Base-by-base conservation (phyloP, 768 basidiomycete genomes). In the Lentinula boryana region DNA sequence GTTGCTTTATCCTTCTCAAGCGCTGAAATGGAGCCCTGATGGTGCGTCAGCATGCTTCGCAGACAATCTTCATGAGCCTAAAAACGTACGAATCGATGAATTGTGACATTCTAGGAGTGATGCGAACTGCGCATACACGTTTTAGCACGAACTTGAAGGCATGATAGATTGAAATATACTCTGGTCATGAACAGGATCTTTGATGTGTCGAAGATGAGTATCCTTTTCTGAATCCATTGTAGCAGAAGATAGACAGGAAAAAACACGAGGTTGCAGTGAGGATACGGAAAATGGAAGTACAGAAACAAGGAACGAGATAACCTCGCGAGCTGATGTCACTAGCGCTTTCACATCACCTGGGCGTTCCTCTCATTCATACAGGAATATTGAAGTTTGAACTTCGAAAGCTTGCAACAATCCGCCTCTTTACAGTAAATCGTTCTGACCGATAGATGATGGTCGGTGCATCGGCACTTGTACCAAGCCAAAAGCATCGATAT, bases 1-100 rank as follows among this genome's bases (percentile, higher is more conserved):
- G 83, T 67, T 94, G 92, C 63, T 93, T 92, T 66, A 94, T 81
- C 59, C 80, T 72, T 35, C 91, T 79, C 49, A 94, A 76, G 2
- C 92, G 80, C 66, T 94, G 92, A 66, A 93, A 93, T 52, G 51
- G 15, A 13, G 44, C 32, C 9, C 57, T 43, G 7, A 13, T 27
- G 8, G 27, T 38, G 7, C 88, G 15, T 15, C 40, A 27, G 12
- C 10, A 5, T 8, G 0, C 15, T 7, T 38, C 33, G 7, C 5
- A 51, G 12, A 35, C 16, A 43, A 7, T 27, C 7, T 56, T 23
- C 3, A 40, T 32, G 32, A 48, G 46, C 23, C 40, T 10, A 58
- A 62, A 35, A 43, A 72, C 83, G 41, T 74, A 90, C 89, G 88
- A 89, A 66, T 91, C 88, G 53, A 91, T 87, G 49, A 90, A 79